Percentiles rank a stretch among this genome's conserved stretches.
phyloP scores from a whole-genome alignment of 768 basidiomycete species.

The Lactifluus hygrophoroides region DNA sequence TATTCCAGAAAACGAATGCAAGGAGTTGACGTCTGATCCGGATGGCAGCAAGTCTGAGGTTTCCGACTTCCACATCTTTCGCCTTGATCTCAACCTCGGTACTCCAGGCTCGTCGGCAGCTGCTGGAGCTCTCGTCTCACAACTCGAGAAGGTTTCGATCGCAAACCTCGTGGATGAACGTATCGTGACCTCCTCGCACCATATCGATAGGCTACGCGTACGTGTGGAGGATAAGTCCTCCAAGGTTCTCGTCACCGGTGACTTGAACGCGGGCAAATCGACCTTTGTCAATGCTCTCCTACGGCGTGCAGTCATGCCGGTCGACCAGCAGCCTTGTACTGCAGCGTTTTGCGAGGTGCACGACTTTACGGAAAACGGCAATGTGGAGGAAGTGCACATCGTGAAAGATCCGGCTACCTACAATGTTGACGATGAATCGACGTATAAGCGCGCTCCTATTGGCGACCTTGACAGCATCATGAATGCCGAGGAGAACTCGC shows the following conservation, averaged over 20 bases:
- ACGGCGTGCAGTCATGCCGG: constrained; percentile 85
- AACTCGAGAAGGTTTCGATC: constrained; percentile 88
- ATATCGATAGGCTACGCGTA: constrained; percentile 76
- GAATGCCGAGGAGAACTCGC: constrained; percentile 58
- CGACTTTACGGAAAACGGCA: constrained; percentile 73
- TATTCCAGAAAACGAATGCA: constrained; percentile 31
- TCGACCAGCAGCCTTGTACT: constrained; percentile 97
- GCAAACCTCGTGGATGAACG: constrained; percentile 87
- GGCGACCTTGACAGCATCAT: constrained; percentile 73
- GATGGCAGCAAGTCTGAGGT: constrained; percentile 30
- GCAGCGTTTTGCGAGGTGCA: constrained; percentile 96
- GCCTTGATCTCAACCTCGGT: constrained; percentile 89
- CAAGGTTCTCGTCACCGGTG: constrained; percentile 95
- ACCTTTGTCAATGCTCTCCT: constrained; percentile 96
- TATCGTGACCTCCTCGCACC: constrained; percentile 60
- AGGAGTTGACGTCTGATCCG: constrained; percentile 19
- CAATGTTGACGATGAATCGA: constrained; percentile 59
- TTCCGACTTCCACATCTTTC: constrained; percentile 78
- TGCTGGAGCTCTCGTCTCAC: constrained; percentile 70
- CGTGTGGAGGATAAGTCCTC: constrained; percentile 89
- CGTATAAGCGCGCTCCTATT: constrained; percentile 62
- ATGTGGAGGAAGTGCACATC: constrained; percentile 79
- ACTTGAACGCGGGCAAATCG: constrained; percentile 96
- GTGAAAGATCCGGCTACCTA: constrained; percentile 63
- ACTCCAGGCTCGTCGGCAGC: constrained; percentile 53